Conservation (phyloP, 805 yeast genomes). For the Lipomyces oligophaga region DNA sequence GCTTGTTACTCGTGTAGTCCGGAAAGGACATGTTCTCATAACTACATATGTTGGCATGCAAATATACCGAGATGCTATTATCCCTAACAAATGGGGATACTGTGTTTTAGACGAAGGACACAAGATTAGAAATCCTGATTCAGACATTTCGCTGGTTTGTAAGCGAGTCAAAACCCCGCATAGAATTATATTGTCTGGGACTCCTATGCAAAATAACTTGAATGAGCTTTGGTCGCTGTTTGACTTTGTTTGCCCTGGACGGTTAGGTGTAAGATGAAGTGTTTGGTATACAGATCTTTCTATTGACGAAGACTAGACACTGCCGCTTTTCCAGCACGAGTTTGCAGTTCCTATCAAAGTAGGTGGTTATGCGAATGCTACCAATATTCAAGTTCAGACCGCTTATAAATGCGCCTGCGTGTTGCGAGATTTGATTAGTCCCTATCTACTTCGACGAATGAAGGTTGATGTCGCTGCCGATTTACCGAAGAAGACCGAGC, state of each 20-base stretch:
- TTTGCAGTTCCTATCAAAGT: conserved; percentile 88
- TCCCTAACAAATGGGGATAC: conserved; percentile 82
- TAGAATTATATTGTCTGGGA: conserved; percentile 85
- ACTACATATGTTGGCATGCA: conserved; percentile 89
- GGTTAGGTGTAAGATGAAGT: too few species aligned
- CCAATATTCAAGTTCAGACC: conserved; percentile 91
- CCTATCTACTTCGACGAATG: conserved; percentile 79
- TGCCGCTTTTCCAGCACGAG: conserved; percentile 91
- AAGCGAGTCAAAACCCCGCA: conserved; percentile 81
- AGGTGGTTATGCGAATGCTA: conserved; percentile 98
- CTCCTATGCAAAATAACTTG: conserved; percentile 93
- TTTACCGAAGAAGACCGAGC: conserved; percentile 86
- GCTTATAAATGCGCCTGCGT: conserved; percentile 95
- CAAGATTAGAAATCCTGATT: conserved; percentile 90
- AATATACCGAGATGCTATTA: conserved; percentile 57
- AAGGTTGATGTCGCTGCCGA: conserved; percentile 95
- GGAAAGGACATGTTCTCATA: conserved; percentile 71
- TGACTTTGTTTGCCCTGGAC: conserved; percentile 92
- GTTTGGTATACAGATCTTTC: not conserved
- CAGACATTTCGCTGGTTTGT: conserved; percentile 78
- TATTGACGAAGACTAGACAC: too few species aligned
- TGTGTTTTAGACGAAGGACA: conserved; percentile 95
- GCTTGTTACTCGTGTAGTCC: conserved; percentile 27
- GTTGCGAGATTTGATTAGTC: conserved; percentile 80
- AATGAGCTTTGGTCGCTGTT: conserved; percentile 91